phyloP scores from a whole-genome alignment of 2,329 filamentous ascomycete genomes.

The Trichoderma citrinoviride region DNA sequence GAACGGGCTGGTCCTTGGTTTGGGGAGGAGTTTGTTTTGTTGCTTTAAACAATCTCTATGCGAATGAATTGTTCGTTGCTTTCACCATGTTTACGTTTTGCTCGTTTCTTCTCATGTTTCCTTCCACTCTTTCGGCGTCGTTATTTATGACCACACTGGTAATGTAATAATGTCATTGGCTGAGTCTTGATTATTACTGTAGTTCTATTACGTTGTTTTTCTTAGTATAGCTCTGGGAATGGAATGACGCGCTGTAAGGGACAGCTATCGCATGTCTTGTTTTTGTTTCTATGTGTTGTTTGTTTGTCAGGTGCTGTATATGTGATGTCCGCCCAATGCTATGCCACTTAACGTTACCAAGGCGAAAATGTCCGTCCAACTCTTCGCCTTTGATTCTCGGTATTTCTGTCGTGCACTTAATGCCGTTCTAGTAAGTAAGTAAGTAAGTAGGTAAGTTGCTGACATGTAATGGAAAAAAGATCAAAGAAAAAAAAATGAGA shows the following conservation, averaged over 20 bases:
- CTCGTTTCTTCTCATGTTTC: conserved; percentile 23
- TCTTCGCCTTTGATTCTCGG: no score
- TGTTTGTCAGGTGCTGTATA: no score
- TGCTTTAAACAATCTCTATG: conserved; percentile 11
- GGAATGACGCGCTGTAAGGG: neutral
- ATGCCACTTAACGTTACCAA: no score
- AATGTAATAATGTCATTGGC: conserved; percentile 6
- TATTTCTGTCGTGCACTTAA: no score
- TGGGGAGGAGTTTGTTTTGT: conserved; percentile 15
- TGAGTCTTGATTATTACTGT: neutral
- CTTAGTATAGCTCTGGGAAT: neutral
- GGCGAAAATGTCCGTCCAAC: no score
- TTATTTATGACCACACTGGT: conserved; percentile 19
- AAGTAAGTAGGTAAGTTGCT: no score
- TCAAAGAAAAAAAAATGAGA: no score
- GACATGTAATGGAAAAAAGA: no score
- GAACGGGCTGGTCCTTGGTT: conserved; percentile 19
- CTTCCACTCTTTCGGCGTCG: neutral
- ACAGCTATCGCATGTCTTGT: neutral
- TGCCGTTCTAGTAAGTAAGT: no score
- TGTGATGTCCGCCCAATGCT: no score
- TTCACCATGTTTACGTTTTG: neutral
- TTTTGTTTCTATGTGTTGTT: neutral
- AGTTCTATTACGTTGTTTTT: neutral
- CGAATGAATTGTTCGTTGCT: conserved; percentile 27